Evolutionary conservation across 1,139 yeast genomes (phyloP), one percentile per base, ranked within the genome.

Genomic region (Diutina pseudorugosa): DNA sequence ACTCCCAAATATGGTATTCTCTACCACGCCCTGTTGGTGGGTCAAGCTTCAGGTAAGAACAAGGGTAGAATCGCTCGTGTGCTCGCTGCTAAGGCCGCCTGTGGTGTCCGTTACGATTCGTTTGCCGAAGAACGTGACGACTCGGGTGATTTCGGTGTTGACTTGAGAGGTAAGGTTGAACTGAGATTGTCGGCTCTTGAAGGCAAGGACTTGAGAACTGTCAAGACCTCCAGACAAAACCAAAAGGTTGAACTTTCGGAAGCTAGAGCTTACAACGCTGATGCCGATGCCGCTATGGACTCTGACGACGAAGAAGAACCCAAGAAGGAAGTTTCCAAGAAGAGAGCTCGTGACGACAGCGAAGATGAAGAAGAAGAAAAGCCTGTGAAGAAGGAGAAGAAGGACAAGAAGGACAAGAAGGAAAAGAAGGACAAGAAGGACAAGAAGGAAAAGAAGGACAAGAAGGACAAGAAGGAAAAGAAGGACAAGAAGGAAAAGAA

Each of bases 41-140:
- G 98, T 62, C 95, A 88, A 74, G 98, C 99, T 55, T 80, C 95
- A 54, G 95, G 96, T 66, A 89, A 88, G 73, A 93, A 94, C 77
- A 94, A 93, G 80, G 99, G 98, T 73, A 90, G 91, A 77, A 89
- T 93, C 68, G 98, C 99, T 54, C 85, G 99, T 76, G 96, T 93
- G 62, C 80, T 93, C 61, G 99, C 99, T 62, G 98, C 98, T 58
- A 93, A 93, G 76, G 96, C 97, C 60, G 95, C 98, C 52, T 94
- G 93, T 65, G 88, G 96, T 57, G 76, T 93, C 62, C 85, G 98
- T 77, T 93, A 87, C 69, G 99, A 93, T 74, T 96, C 97, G 47
- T 78, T 94, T 57, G 87, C 97, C 59, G 99, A 93, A 75, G 98
- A 93, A 63, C 83, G 97, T 71, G 95, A 87, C 62, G 98, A 93